Evolutionary conservation across 768 basidiomycete species (phyloP).

Genomic region (Trametes maxima): DNA sequence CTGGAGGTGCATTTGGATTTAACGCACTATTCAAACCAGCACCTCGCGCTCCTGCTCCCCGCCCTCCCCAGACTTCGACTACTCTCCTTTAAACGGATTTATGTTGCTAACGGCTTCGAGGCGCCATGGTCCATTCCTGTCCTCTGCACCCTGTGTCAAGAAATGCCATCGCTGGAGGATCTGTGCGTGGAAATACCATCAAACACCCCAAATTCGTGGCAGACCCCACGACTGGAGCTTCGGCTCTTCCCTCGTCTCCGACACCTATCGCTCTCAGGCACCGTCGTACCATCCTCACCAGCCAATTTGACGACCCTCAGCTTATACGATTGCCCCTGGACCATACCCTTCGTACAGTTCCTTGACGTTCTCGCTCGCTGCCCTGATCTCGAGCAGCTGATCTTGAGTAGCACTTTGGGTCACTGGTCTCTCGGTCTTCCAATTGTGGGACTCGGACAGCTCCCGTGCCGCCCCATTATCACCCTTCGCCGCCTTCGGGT

Average conservation of each 20-base stretch:
- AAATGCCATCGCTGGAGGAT: not conserved
- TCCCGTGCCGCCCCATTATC: not conserved
- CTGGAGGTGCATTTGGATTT: not conserved
- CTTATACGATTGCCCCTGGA: not conserved
- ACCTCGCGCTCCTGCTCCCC: not conserved
- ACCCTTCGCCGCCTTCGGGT: not conserved
- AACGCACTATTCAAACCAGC: not conserved
- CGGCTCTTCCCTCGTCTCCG: not conserved
- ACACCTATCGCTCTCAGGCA: not conserved
- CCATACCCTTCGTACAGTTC: not conserved
- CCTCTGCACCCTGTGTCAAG: not conserved
- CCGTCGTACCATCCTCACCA: not conserved
- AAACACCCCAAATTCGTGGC: not conserved
- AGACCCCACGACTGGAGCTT: not conserved
- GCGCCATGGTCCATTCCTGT: not conserved
- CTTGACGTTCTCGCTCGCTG: not conserved
- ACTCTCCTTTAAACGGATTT: not conserved
- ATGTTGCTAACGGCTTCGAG: not conserved
- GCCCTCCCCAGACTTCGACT: not conserved
- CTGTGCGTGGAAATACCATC: not conserved
- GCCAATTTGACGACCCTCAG: not conserved
- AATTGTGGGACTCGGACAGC: not conserved
- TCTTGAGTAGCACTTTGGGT: not conserved
- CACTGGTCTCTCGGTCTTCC: too few relatives aligned
- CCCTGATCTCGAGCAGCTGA: not conserved